Percentiles rank a stretch among this genome's conserved stretches.
Conservation (phyloP, 169 alveolate genomes). For the Plasmodium blacklocki region DNA sequence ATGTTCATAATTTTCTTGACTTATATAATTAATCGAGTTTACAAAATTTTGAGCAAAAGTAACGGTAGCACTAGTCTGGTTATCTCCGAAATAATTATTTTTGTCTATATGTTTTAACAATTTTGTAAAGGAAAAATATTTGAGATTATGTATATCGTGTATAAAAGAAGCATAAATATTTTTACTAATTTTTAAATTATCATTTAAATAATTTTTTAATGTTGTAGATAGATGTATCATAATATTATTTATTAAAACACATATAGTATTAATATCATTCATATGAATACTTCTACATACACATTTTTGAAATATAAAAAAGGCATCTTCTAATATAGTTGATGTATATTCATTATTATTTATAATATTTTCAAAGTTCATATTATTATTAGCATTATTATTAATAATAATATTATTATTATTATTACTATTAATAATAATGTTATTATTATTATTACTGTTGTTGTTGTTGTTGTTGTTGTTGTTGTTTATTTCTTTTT, state of each 20-base stretch:
- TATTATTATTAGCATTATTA: no score
- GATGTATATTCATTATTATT: conserved; percentile 59
- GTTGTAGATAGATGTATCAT: conserved; percentile 39
- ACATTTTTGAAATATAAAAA: conserved; percentile 69
- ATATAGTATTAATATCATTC: conserved; percentile 69
- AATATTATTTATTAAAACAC: conserved; percentile 64
- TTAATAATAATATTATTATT: neutral
- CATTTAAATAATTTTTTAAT: conserved; percentile 28
- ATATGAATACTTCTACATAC: conserved; percentile 70
- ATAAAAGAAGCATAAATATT: conserved; percentile 49
- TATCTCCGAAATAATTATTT: conserved; percentile 48
- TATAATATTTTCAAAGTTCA: neutral
- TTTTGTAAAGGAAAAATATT: conserved; percentile 33
- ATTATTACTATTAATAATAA: neutral
- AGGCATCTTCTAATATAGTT: conserved; percentile 59
- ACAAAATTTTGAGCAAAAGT: conserved; percentile 48
- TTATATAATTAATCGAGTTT: conserved; percentile 22
- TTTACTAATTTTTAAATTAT: conserved; percentile 50
- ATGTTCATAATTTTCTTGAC: neutral
- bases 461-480: no score
- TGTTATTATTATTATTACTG: neutral
- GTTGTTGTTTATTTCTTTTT: neutral
- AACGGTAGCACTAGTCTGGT: conserved; percentile 13
- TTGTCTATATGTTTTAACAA: conserved; percentile 34
- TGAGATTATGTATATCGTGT: conserved; percentile 30